Percentiles rank a stretch among this genome's conserved stretches.
Conservation (phyloP, 257 asterid species). For the Solanum habrochaites region DNA sequence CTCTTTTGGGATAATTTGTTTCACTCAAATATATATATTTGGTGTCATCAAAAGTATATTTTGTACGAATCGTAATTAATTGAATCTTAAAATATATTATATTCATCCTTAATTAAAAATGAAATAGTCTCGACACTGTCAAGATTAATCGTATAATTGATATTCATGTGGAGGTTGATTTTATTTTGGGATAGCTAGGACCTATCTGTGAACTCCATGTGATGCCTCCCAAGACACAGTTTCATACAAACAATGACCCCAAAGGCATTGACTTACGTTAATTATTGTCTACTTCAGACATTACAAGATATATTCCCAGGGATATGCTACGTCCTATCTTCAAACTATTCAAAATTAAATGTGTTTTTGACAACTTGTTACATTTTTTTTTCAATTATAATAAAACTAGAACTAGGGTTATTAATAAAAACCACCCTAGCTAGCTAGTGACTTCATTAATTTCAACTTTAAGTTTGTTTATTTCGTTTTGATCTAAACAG, state of each 20-base stretch:
- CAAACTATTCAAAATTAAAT: not conserved
- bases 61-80: too few species aligned
- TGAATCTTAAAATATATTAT: too few species aligned
- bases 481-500: too few species aligned
- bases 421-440: not conserved
- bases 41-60: too few species aligned
- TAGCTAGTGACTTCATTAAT: too few species aligned
- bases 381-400: not conserved
- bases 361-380: not conserved
- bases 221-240: not conserved
- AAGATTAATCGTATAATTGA: not conserved
- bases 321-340: not conserved
- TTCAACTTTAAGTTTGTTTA: too few species aligned
- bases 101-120: too few species aligned
- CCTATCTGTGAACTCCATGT: not conserved
- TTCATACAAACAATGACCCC: not conserved
- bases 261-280: not conserved
- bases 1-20: too few species aligned
- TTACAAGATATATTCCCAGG: not conserved
- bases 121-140: fast-evolving
- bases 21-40: too few species aligned
- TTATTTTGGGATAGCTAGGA: not conserved
- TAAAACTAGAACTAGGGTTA: not conserved
- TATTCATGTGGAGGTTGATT: not conserved
- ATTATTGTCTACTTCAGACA: not conserved